Base-by-base conservation (phyloP, 2,329 filamentous ascomycete genomes). In the Colletotrichum siamense region DNA sequence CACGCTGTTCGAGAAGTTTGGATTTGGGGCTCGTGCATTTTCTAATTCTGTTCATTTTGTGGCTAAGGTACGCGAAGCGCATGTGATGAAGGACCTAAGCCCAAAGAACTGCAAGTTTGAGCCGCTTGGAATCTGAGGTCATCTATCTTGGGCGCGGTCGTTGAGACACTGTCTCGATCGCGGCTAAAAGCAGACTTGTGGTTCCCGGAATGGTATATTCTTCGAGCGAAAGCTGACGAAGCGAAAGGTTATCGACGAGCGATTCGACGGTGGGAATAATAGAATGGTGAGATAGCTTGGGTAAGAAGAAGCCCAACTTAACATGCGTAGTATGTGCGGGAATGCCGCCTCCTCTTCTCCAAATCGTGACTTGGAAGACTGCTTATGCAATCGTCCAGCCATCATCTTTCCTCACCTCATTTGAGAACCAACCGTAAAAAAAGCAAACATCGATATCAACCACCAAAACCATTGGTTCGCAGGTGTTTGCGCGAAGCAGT, bases 151-250 rank as follows among this genome's bases (percentile, higher is more conserved):
- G n/a, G 6, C 44, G 44, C 44, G n/a, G 6, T 13, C 44, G 4
- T 22, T 52, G n/a, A 52, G 44, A 22, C 44, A 52, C 22, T 52
- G n/a, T 52, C n/a, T 22, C 44, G 44, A 52, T 52, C 44, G 44
- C 44, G 44, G 44, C n/a, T 22, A 52, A 52, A 10, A n/a, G 44
- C 44, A 52, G 44, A 1, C n/a, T 52, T 22, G n/a, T 8, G n/a
- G 44, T 8, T 13, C 44, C 44, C 0, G 44, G 0, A 52, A 52
- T 22, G 44, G 44, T 1, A 2, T 4, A 7, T 1, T 0, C 1
- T 52, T 22, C n/a, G 44, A 22, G 0, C 18, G 18, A n/a, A 44
- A 49, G 44, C 3, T 13, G 44, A 2, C n/a, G n/a, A 52, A 8
- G n/a, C 10, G 44, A 10, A 52, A 22, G 10, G 4, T 13, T 3